phyloP scores from a whole-genome alignment of 805 yeast species.

The Saccharomyces kudriavzevii region DNA sequence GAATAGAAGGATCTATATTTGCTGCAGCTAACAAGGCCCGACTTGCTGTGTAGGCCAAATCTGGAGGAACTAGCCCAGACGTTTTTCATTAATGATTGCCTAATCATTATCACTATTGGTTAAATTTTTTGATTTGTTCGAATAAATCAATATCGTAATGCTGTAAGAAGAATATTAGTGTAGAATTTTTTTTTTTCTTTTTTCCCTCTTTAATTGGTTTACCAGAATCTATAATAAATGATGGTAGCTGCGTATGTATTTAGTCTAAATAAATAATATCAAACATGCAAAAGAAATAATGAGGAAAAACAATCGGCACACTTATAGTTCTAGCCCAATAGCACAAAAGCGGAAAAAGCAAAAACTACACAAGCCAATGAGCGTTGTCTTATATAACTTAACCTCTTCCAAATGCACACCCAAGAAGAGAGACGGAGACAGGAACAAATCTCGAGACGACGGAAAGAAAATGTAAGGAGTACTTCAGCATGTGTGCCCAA shows the following conservation, averaged over 20 bases:
- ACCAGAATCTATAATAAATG: neutral
- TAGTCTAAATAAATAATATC: neutral
- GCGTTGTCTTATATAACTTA: neutral
- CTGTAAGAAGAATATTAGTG: neutral
- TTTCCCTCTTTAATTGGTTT: neutral
- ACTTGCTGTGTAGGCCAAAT: neutral
- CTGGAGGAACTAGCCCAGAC: neutral
- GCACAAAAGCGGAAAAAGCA: neutral
- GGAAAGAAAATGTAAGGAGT: neutral
- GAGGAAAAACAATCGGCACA: neutral
- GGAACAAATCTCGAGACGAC: neutral
- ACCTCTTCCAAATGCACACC: neutral
- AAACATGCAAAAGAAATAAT: neutral
- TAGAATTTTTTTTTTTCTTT: slow-evolving; percentile 1
- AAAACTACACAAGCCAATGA: neutral
- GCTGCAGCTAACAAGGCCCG: neutral
- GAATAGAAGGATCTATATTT: neutral
- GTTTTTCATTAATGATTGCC: neutral
- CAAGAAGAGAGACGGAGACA: neutral
- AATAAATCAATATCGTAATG: neutral
- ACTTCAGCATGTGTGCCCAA: neutral
- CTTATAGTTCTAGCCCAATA: neutral
- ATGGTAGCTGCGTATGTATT: neutral
- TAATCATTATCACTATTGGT: neutral
- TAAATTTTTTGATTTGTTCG: neutral